phyloP scores from a whole-genome alignment of 441 rosid species.

The Mallotus japonicus region DNA sequence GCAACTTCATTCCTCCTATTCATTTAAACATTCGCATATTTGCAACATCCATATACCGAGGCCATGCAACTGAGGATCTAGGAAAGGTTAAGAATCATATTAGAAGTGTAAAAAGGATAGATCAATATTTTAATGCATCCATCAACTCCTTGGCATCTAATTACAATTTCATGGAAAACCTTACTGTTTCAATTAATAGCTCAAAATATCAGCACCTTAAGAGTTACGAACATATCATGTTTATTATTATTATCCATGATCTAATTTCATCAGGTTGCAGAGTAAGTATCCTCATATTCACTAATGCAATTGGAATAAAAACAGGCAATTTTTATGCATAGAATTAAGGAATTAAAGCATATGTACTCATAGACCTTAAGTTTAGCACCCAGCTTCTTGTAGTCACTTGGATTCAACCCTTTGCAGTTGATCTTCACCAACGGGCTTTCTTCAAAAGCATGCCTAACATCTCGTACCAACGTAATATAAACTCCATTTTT shows the following conservation, averaged over 20 bases:
- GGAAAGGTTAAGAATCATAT: neutral
- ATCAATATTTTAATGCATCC: neutral
- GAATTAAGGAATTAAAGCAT: constrained; percentile 8
- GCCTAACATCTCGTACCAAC: constrained; percentile 70
- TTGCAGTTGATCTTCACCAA: constrained; percentile 79
- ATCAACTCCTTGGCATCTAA: neutral
- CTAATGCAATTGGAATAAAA: neutral
- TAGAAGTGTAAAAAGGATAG: neutral
- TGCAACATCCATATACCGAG: neutral
- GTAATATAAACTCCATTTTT: constrained; percentile 82
- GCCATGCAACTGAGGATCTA: neutral
- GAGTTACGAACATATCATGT: neutral
- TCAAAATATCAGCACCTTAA: neutral
- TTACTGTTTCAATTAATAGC: constrained; percentile 2
- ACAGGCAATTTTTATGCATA: neutral
- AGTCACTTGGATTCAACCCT: constrained; percentile 80
- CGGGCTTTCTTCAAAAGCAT: constrained; percentile 80
- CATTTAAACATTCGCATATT: neutral
- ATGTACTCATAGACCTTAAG: constrained; percentile 56
- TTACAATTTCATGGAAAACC: neutral
- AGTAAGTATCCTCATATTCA: too few species aligned
- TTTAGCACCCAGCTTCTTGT: constrained; percentile 91
- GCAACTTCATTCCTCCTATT: neutral
- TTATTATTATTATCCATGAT: constrained; percentile 3
- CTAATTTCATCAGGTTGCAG: neutral